phyloP scores from a whole-genome alignment of 306 rosid genomes.

The Rosa lucieae region DNA sequence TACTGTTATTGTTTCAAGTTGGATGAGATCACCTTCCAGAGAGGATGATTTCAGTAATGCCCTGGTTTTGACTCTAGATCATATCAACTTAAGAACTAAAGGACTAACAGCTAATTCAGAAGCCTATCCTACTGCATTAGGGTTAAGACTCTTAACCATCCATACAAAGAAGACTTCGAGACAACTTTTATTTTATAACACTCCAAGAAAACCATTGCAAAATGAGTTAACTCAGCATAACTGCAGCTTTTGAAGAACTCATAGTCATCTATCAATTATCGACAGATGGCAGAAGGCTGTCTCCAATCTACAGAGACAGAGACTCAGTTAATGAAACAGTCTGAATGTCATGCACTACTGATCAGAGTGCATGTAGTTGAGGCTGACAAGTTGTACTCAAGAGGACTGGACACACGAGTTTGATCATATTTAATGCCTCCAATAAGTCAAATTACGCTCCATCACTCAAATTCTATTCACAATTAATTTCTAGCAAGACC shows the following conservation, averaged over 20 bases:
- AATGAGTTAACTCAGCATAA: background rate
- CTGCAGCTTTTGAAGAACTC: background rate
- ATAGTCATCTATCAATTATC: background rate
- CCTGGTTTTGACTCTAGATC: background rate
- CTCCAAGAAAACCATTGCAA: background rate
- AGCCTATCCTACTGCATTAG: background rate
- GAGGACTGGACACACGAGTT: background rate
- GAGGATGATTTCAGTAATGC: background rate
- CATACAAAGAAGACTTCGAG: background rate
- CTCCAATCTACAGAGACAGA: background rate
- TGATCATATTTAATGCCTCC: background rate
- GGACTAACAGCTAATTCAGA: background rate
- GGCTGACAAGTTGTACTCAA: background rate
- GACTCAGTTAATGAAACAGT: background rate
- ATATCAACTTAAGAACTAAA: background rate
- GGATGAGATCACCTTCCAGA: background rate
- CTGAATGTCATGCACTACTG: background rate
- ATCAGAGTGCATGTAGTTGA: background rate
- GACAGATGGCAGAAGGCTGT: background rate
- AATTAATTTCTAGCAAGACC: background rate
- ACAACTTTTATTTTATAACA: background rate
- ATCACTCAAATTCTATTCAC: background rate
- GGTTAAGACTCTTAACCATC: background rate
- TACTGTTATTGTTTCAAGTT: slow-evolving; percentile 15
- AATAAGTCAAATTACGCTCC: background rate